A percentile compares a stretch with the other conserved stretches of the same genome.
Conservation (phyloP, 306 rosid genomes). For the Adenanthera pavonina region DNA sequence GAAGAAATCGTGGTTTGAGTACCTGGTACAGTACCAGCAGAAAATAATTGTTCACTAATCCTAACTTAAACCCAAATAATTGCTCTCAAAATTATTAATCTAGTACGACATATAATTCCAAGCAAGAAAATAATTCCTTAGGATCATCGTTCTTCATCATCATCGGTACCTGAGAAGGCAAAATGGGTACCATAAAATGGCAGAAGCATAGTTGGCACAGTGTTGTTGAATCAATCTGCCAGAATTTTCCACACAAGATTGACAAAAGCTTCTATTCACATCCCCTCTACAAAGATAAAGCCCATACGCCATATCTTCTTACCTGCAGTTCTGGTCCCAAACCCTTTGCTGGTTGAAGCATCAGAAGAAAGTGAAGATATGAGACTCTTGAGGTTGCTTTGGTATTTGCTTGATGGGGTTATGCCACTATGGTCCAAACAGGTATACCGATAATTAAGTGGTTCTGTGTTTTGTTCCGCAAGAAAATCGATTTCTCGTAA, state of each 20-base stretch:
- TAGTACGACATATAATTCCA: too few relatives aligned
- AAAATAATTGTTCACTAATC: too few relatives aligned
- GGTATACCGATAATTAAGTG: conserved; percentile 47
- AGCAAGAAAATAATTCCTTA: too few relatives aligned
- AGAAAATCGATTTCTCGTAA: too few relatives aligned
- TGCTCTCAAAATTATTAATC: too few relatives aligned
- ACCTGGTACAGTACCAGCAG: conserved; percentile 24
- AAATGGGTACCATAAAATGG: conserved; percentile 50
- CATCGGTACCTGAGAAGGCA: conserved; percentile 48
- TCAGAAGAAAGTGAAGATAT: conserved; percentile 39
- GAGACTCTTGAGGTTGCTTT: conserved; percentile 44
- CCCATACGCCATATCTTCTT: conserved; percentile 37
- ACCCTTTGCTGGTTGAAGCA: conserved; percentile 48
- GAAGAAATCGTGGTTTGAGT: conserved; percentile 44
- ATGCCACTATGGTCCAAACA: conserved; percentile 47
- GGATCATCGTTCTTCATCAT: too few relatives aligned
- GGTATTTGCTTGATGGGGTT: conserved; percentile 40
- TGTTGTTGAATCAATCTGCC: conserved; percentile 45
- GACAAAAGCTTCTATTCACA: conserved; percentile 42
- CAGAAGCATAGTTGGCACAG: conserved; percentile 47
- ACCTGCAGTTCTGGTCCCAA: conserved; percentile 37
- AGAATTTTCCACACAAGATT: conserved; percentile 47
- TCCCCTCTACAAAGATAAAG: conserved; percentile 53
- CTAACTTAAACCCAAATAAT: too few relatives aligned
- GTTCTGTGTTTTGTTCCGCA: conserved; percentile 25